Conservation (phyloP, 768 basidiomycete genomes). For the Tricholoma furcatifolium region DNA sequence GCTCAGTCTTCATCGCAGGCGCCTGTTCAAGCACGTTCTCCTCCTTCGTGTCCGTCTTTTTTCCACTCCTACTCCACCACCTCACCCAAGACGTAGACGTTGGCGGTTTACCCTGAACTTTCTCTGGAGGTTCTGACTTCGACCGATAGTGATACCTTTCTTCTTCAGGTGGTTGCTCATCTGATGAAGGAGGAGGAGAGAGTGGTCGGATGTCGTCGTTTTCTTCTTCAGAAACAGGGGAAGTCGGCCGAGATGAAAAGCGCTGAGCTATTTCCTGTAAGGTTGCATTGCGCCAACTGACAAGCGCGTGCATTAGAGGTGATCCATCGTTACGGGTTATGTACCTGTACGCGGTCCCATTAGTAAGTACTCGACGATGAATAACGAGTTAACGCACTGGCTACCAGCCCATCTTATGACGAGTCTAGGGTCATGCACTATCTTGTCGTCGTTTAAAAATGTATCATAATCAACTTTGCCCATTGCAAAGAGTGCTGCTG, state of each 20-base stretch:
- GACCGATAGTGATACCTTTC: constrained; percentile 26
- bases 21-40: constrained; percentile 4
- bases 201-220: constrained; percentile 21
- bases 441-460: constrained; percentile 62
- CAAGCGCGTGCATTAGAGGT: constrained; percentile 72
- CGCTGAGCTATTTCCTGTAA: constrained; percentile 25
- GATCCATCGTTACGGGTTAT: constrained; percentile 76
- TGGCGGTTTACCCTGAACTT: constrained; percentile 34
- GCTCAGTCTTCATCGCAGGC: constrained; percentile 6
- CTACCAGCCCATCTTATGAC: constrained; percentile 73
- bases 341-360: constrained; percentile 45
- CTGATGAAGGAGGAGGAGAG: constrained; percentile 22
- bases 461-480: constrained; percentile 61
- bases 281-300: constrained; percentile 60
- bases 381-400: constrained; percentile 45
- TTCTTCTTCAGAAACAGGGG: constrained; percentile 33
- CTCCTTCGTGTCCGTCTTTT: constrained; percentile 24
- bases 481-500: constrained; percentile 53
- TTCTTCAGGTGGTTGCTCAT: constrained; percentile 21
- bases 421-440: constrained; percentile 62
- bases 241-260: constrained; percentile 32
- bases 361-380: background rate
- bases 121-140: constrained; percentile 42
- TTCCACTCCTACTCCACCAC: constrained; percentile 77
- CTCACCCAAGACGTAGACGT: constrained; percentile 74